These are phyloP conservation scores for Saccharum officinarum DNA, from an alignment of 176 grass and related monocot genomes.

Conservation along the genomic window DNA sequence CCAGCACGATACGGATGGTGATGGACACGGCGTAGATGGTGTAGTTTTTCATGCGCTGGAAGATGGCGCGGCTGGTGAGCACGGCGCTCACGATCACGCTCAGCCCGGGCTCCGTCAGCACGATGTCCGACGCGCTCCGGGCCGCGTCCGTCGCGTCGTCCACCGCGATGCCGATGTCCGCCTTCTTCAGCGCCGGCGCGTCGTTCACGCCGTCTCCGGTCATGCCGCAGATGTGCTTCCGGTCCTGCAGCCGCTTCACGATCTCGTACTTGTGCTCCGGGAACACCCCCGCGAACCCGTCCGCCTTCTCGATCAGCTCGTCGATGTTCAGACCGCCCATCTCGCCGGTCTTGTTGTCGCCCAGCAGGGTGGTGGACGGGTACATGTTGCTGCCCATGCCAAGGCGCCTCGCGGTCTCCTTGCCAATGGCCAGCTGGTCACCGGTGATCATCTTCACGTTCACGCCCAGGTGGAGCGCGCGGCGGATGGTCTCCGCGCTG, in stretches of 20 bases:
- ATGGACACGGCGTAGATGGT: slow-evolving; percentile 99
- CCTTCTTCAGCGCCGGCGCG: slow-evolving; percentile 95
- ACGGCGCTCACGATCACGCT: slow-evolving; percentile 97
- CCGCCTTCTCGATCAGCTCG: slow-evolving; percentile 97
- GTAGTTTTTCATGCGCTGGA: slow-evolving; percentile 99
- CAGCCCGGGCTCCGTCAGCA: slow-evolving; percentile 93
- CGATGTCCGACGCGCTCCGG: slow-evolving; percentile 90
- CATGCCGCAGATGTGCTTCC: slow-evolving; percentile 99
- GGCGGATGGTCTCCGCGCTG: slow-evolving; percentile 92
- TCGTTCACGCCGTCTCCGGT: slow-evolving; percentile 97
- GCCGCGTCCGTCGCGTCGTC: slow-evolving; percentile 93
- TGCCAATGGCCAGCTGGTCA: slow-evolving; percentile 94
- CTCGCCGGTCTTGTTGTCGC: slow-evolving; percentile 63
- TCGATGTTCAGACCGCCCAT: slow-evolving; percentile 58
- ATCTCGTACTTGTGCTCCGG: slow-evolving; percentile 99
- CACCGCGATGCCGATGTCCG: slow-evolving; percentile 92
- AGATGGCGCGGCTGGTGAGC: slow-evolving; percentile 87
- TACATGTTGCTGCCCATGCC: slow-evolving; percentile 99
- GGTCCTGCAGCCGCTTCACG: slow-evolving; percentile 90
- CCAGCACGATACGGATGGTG: slow-evolving; percentile 93
- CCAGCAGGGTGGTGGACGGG: slow-evolving; percentile 76
- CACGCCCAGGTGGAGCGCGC: slow-evolving; percentile 77
- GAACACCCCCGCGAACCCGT: slow-evolving; percentile 92
- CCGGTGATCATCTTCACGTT: slow-evolving; percentile 99
- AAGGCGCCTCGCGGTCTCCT: slow-evolving; percentile 78